phyloP scores from a whole-genome alignment of 2,329 filamentous ascomycete genomes.

The Botrytis pseudocinerea region DNA sequence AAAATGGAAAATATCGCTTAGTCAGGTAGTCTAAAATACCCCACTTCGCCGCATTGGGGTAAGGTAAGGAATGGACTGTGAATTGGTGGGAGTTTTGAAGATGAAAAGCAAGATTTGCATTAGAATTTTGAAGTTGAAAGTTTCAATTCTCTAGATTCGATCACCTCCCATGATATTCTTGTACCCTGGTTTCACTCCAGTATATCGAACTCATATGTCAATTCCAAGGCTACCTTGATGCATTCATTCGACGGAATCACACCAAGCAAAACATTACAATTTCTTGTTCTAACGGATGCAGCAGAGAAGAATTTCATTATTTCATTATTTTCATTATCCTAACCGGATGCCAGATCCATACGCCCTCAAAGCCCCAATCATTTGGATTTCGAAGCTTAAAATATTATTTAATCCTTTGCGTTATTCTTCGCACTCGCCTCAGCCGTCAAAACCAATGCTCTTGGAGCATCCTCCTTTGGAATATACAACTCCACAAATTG shows the following conservation, averaged over 20 bases:
- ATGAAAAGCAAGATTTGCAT: neutral
- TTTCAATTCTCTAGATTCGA: no score
- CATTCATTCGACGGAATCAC: neutral
- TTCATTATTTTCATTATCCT: neutral
- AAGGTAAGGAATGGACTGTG: neutral
- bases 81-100: neutral
- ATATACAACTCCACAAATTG: slow-evolving; percentile 83
- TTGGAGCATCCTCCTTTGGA: slow-evolving; percentile 75
- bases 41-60: slow-evolving; percentile 7
- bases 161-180: neutral
- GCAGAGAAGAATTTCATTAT: slow-evolving; percentile 10
- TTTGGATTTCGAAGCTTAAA: neutral
- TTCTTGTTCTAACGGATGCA: neutral
- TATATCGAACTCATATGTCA: neutral
- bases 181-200: neutral
- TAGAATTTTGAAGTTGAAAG: no score
- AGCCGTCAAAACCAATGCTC: slow-evolving; percentile 67
- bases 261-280: neutral
- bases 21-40: neutral
- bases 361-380: neutral
- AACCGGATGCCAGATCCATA: neutral
- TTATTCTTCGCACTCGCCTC: slow-evolving; percentile 71
- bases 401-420: slow-evolving; percentile 42
- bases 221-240: neutral
- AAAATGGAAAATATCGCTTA: slow-evolving; percentile 20